Evolutionary conservation across 2,329 filamentous ascomycete genomes (phyloP).

Genomic region (Proliferodiscus dingleyae): DNA sequence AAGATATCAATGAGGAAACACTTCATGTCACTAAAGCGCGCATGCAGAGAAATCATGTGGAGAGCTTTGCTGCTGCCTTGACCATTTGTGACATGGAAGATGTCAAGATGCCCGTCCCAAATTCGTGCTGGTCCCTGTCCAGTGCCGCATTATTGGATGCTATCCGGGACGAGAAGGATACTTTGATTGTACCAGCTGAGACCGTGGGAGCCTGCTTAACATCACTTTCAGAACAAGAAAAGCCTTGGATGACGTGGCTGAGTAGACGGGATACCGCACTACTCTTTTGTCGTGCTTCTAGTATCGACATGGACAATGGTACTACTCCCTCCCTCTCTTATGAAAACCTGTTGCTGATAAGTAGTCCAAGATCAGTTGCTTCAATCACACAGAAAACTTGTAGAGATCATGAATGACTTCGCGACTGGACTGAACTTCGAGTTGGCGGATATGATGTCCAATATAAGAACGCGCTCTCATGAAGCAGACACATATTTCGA

Average conservation of each 20-base stretch:
- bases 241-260: constrained; percentile 61
- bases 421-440: constrained; percentile 21
- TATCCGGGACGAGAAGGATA: constrained; percentile 31
- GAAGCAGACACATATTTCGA: constrained; percentile 23
- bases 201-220: constrained; percentile 46
- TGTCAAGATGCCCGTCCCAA: constrained; percentile 45
- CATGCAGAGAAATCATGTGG: constrained; percentile 42
- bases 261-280: constrained; percentile 57
- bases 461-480: constrained; percentile 18
- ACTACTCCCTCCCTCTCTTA: constrained; percentile 13
- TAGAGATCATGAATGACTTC: constrained; percentile 27
- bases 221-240: constrained; percentile 47
- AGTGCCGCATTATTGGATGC: constrained; percentile 31
- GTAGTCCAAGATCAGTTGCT: constrained; percentile 27
- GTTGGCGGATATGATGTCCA: constrained; percentile 17
- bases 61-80: constrained; percentile 56
- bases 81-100: constrained; percentile 58
- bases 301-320: constrained; percentile 53
- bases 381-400: constrained; percentile 25
- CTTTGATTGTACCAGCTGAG: constrained; percentile 23
- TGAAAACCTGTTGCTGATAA: no score
- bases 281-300: constrained; percentile 57
- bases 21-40: constrained; percentile 26
- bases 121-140: constrained; percentile 44
- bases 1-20: constrained; percentile 25